Conservation (phyloP, 2,329 filamentous ascomycete species). For the Boeremia exigua region DNA sequence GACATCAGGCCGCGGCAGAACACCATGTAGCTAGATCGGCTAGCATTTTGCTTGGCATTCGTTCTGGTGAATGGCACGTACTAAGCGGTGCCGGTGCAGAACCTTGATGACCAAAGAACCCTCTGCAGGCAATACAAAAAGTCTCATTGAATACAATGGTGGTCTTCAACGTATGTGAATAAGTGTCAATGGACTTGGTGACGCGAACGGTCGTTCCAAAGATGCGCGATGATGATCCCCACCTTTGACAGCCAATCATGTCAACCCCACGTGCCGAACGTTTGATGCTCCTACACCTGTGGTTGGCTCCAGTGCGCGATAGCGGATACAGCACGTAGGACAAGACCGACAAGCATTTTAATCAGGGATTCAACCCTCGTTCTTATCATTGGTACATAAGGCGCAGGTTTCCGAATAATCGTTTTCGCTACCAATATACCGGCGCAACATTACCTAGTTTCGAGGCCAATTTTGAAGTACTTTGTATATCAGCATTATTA, state of each 20-base stretch:
- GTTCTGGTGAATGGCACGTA: no score
- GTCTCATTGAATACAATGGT: no score
- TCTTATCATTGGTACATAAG: slow-evolving; percentile 1
- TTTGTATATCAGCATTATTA: no score
- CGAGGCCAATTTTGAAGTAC: not conserved
- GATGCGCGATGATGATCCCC: slow-evolving; percentile 5
- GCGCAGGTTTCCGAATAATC: not conserved
- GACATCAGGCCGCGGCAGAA: no score
- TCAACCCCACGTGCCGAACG: slow-evolving; percentile 6
- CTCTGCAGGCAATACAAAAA: no score
- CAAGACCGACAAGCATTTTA: slow-evolving; percentile 11
- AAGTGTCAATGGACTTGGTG: no score
- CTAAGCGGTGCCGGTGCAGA: no score
- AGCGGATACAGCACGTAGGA: slow-evolving; percentile 6
- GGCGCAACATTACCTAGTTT: not conserved
- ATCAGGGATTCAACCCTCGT: not conserved
- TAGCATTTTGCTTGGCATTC: no score
- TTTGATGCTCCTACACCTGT: not conserved
- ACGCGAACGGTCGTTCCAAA: not conserved
- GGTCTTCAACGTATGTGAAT: no score
- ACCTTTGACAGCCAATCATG: not conserved
- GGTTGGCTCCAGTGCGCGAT: slow-evolving; percentile 3
- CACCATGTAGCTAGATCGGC: no score
- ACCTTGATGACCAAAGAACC: no score
- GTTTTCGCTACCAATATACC: not conserved